A percentile compares a stretch with the other conserved stretches of the same genome.
These are phyloP conservation scores for Sporisorium reilianum DNA, from an alignment of 1,284 basidiomycete species.

Conservation along the genomic window DNA sequence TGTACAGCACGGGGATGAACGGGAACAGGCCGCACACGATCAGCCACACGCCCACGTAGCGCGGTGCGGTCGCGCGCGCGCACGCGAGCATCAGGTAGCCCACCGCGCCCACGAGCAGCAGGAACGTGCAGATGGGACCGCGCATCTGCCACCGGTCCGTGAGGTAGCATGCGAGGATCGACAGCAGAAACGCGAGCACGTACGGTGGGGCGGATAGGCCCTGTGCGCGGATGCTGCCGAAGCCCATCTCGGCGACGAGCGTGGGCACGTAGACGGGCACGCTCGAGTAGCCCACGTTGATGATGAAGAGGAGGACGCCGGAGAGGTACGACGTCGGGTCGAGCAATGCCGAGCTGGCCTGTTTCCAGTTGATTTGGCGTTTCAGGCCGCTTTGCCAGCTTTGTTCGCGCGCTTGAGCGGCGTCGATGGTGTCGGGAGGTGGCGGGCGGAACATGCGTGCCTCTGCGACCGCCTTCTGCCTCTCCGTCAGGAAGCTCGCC, in stretches of 20 bases:
- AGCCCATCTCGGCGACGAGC: conserved; percentile 62
- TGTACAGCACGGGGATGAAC: conserved; percentile 60
- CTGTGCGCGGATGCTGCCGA: conserved; percentile 52
- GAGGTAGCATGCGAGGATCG: conserved; percentile 35
- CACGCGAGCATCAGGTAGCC: conserved; percentile 64
- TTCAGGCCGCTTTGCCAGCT: neutral
- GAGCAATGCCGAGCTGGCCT: conserved; percentile 45
- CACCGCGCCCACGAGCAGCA: conserved; percentile 45
- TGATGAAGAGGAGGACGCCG: conserved; percentile 57
- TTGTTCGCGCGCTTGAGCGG: neutral
- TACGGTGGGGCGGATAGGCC: conserved; percentile 59
- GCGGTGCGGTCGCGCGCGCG: conserved; percentile 26
- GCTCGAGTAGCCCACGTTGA: conserved; percentile 61
- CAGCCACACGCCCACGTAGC: conserved; percentile 55
- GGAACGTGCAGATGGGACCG: conserved; percentile 51
- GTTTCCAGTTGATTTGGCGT: conserved; percentile 27
- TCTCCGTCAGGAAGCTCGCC: conserved; percentile 53
- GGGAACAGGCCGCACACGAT: conserved; percentile 61
- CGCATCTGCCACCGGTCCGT: conserved; percentile 55
- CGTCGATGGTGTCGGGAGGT: conserved; percentile 15
- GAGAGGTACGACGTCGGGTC: conserved; percentile 59
- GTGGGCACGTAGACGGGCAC: conserved; percentile 66
- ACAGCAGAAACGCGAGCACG: conserved; percentile 57
- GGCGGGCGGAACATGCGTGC: conserved; percentile 50
- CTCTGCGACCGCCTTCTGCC: conserved; percentile 58